Evolutionary conservation across 1,284 basidiomycete species (phyloP).

Genomic region (Wolfiporia cocos): DNA sequence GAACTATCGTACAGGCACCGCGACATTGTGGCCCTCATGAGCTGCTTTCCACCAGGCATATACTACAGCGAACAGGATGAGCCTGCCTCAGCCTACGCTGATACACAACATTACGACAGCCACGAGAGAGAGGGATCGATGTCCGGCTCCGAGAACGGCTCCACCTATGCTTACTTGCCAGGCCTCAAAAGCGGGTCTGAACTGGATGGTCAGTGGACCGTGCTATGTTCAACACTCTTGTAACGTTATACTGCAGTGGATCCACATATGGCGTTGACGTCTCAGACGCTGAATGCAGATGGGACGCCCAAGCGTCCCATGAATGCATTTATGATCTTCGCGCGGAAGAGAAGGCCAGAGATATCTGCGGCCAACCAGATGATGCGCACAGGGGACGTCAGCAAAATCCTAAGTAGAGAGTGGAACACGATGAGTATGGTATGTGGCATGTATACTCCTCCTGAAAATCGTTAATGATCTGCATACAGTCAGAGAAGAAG

Average conservation of each 20-base stretch:
- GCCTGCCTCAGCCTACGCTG: constrained; percentile 10
- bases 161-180: constrained; percentile 15
- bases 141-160: constrained; percentile 18
- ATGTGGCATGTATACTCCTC: no score
- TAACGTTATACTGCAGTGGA: constrained; percentile 30
- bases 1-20: no score
- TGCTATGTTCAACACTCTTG: no score
- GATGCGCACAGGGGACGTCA: constrained; percentile 81
- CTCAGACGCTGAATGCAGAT: constrained; percentile 74
- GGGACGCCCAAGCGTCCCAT: constrained; percentile 82
- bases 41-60: constrained; percentile 15
- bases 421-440: constrained; percentile 73
- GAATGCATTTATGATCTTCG: constrained; percentile 90
- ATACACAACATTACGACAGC: constrained; percentile 16
- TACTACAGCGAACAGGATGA: constrained; percentile 16
- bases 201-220: constrained; percentile 14
- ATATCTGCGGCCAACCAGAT: constrained; percentile 77
- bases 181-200: constrained; percentile 15
- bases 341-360: constrained; percentile 72
- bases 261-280: constrained; percentile 50
- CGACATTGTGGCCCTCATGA: no score
- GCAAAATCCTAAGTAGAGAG: constrained; percentile 76
- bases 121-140: constrained; percentile 22
- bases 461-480: no score
- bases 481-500: constrained; percentile 63